A percentile compares a stretch with the other conserved stretches of the same genome.
Evolutionary conservation across 2,329 filamentous ascomycete species (phyloP).

Genomic region (Penicillium fuscoglaucum): DNA sequence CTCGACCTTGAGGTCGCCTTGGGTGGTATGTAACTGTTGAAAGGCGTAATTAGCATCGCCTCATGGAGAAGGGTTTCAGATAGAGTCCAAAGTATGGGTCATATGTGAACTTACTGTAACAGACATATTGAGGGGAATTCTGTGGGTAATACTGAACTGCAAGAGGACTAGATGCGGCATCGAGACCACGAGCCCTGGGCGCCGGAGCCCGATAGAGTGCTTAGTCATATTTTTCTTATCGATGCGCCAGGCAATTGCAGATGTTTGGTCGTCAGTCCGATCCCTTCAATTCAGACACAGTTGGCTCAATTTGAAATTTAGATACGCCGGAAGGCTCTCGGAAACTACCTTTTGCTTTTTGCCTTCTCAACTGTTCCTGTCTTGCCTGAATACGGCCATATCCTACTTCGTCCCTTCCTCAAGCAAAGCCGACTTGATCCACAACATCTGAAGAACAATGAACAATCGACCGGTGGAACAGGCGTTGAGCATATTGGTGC

Average conservation of each 20-base stretch:
- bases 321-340: background rate
- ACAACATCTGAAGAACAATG: slow-evolving; percentile 51
- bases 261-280: slow-evolving; percentile 4
- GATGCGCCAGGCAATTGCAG: slow-evolving; percentile 1
- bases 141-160: background rate
- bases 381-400: background rate
- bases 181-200: background rate
- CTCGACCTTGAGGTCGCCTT: slow-evolving; percentile 91
- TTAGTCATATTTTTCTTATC: slow-evolving; percentile 23
- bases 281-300: slow-evolving; percentile 1
- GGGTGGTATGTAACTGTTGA: slow-evolving; percentile 72
- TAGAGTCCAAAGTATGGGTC: fast-evolving
- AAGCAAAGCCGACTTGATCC: background rate
- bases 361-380: too few species aligned
- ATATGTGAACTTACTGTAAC: slow-evolving; percentile 32
- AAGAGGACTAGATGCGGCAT: slow-evolving; percentile 11
- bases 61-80: background rate
- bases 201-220: slow-evolving; percentile 1
- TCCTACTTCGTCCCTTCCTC: background rate
- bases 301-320: background rate
- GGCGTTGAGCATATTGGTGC: slow-evolving; percentile 70
- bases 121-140: slow-evolving; percentile 28
- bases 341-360: background rate
- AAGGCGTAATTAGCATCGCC: background rate
- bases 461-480: slow-evolving; percentile 70